A percentile compares a stretch with the other conserved stretches of the same genome.
Evolutionary conservation across 2,329 filamentous ascomycete genomes (phyloP).

Genomic region (Proliferodiscus dingleyae): DNA sequence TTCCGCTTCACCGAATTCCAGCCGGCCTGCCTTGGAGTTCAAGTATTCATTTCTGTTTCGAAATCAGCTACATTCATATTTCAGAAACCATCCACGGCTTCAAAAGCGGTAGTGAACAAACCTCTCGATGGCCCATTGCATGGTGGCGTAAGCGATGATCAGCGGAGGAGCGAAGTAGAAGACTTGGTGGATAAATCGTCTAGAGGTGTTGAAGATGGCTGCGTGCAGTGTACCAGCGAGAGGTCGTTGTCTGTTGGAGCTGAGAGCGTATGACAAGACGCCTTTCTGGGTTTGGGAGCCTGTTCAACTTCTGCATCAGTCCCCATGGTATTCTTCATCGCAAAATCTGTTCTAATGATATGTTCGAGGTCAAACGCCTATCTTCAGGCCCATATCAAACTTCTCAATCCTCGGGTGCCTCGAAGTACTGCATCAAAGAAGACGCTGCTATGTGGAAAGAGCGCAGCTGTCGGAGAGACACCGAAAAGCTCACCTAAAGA

Average conservation of each 20-base stretch:
- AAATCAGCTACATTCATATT: slow-evolving; percentile 5
- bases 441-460: slow-evolving; percentile 1
- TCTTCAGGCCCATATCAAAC: too few species aligned
- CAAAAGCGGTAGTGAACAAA: slow-evolving; percentile 43
- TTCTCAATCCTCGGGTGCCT: too few species aligned
- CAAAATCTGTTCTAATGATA: not conserved
- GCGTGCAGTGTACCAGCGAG: slow-evolving; percentile 72
- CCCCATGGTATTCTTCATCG: not conserved
- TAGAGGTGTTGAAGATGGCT: slow-evolving; percentile 93
- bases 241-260: slow-evolving; percentile 83
- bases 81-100: not conserved
- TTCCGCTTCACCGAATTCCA: slow-evolving; percentile 43
- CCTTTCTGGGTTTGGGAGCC: slow-evolving; percentile 58
- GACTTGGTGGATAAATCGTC: slow-evolving; percentile 79
- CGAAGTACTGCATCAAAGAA: not conserved
- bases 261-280: slow-evolving; percentile 67
- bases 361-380: too few species aligned
- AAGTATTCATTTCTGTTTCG: slow-evolving; percentile 67
- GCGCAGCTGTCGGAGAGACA: slow-evolving; percentile 3
- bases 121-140: slow-evolving; percentile 91
- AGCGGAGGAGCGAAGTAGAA: slow-evolving; percentile 84
- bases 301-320: slow-evolving; percentile 33
- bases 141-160: slow-evolving; percentile 69
- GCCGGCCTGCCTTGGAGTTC: slow-evolving; percentile 71
- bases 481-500: slow-evolving; percentile 30